phyloP scores from a whole-genome alignment of 805 yeast species.

The Starmerella bacillaris region DNA sequence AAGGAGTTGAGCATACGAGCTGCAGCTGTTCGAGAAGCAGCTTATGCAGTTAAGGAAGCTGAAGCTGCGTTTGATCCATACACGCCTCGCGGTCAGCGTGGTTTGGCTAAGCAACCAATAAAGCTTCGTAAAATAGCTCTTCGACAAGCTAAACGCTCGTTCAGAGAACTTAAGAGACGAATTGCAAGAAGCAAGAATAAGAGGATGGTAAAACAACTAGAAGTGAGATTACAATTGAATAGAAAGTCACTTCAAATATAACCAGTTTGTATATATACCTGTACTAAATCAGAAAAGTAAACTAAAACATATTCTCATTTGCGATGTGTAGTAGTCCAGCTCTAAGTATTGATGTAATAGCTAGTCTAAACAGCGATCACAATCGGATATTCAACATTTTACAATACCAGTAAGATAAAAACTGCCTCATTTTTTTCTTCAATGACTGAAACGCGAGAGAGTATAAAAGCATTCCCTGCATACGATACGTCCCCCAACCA shows the following conservation, averaged over 20 bases:
- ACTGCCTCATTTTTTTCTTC: too few relatives aligned
- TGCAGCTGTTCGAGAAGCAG: slow-evolving; percentile 13
- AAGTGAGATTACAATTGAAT: slow-evolving; percentile 8
- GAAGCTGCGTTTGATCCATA: slow-evolving; percentile 17
- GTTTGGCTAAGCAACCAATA: slow-evolving; percentile 19
- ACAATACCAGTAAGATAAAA: too few relatives aligned
- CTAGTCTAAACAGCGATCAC: too few relatives aligned
- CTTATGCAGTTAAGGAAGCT: slow-evolving; percentile 14
- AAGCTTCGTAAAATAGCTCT: slow-evolving; percentile 18
- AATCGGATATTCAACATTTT: too few relatives aligned
- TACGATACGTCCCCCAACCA: too few relatives aligned
- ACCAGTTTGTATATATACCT: too few relatives aligned
- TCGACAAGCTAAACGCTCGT: slow-evolving; percentile 17
- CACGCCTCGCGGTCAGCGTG: slow-evolving; percentile 19
- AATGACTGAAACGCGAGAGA: too few relatives aligned
- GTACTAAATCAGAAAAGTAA: too few relatives aligned
- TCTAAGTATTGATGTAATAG: too few relatives aligned
- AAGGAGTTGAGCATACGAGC: slow-evolving; percentile 13
- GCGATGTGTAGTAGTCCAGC: too few relatives aligned
- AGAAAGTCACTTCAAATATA: background rate
- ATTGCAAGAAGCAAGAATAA: slow-evolving; percentile 16
- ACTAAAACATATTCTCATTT: too few relatives aligned
- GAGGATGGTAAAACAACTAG: slow-evolving; percentile 18
- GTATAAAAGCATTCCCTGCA: too few relatives aligned
- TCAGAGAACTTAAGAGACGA: slow-evolving; percentile 17